Conservation (phyloP, 306 rosid species). For the Begonia loranthoides region DNA sequence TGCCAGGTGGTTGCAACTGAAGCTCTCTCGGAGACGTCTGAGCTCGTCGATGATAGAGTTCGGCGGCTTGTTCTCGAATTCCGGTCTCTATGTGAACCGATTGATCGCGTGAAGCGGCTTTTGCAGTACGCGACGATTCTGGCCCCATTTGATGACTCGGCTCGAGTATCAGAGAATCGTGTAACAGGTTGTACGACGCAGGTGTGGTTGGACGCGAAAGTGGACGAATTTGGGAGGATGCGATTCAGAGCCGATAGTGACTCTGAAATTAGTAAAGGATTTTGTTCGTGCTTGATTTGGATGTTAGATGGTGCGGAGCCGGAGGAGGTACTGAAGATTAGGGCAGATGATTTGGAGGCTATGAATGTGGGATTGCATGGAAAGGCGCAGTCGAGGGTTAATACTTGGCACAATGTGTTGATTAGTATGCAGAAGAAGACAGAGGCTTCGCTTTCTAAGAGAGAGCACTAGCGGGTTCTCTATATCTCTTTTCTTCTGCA, state of each 20-base stretch:
- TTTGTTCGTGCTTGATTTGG: slow-evolving; percentile 65
- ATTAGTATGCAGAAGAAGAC: slow-evolving; percentile 53
- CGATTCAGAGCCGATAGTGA: slow-evolving; percentile 66
- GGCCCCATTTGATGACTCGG: slow-evolving; percentile 21
- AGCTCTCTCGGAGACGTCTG: not conserved
- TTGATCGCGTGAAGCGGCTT: slow-evolving; percentile 61
- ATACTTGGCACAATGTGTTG: slow-evolving; percentile 65
- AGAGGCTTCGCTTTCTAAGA: slow-evolving; percentile 16
- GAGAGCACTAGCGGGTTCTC: not conserved
- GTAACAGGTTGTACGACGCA: slow-evolving; percentile 54
- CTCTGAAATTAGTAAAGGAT: slow-evolving; percentile 74
- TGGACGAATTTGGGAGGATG: slow-evolving; percentile 36
- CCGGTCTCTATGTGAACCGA: slow-evolving; percentile 37
- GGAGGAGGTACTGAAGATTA: slow-evolving; percentile 28
- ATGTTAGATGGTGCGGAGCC: slow-evolving; percentile 50
- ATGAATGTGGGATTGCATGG: slow-evolving; percentile 41
- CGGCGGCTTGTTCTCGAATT: slow-evolving; percentile 36
- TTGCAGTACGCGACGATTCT: slow-evolving; percentile 52
- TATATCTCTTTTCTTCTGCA: no score
- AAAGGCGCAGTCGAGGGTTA: slow-evolving; percentile 43
- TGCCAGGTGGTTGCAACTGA: not conserved
- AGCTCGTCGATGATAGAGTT: slow-evolving; percentile 16
- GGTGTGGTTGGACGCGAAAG: slow-evolving; percentile 56
- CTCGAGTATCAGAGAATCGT: slow-evolving; percentile 27
- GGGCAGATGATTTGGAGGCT: slow-evolving; percentile 27